These are phyloP conservation scores for Suaeda aralocaspica DNA, from an alignment of 148 eudicot species.

Conservation along the genomic window DNA sequence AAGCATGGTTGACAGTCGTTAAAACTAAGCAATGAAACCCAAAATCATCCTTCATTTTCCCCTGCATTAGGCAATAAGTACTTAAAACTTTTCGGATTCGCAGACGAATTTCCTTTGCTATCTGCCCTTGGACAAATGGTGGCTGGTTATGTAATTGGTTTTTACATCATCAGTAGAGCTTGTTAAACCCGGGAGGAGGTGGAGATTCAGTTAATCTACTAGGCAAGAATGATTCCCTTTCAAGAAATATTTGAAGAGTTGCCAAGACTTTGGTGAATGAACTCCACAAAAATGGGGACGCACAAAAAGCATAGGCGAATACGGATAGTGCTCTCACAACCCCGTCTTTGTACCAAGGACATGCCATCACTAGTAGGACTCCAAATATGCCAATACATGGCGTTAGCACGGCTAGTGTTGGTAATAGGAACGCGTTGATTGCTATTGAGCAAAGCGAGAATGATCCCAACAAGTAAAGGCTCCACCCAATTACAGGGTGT, in stretches of 20 bases:
- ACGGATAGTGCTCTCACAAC: conserved; percentile 59
- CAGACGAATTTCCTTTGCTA: background rate
- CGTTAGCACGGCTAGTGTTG: conserved; percentile 49
- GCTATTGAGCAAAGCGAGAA: conserved; percentile 54
- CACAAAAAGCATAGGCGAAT: conserved; percentile 62
- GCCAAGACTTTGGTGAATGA: conserved; percentile 42
- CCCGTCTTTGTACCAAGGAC: conserved; percentile 74
- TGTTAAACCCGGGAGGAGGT: conserved; percentile 55
- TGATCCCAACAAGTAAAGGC: conserved; percentile 65
- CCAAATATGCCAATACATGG: conserved; percentile 73
- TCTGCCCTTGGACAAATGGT: background rate
- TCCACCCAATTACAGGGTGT: conserved; percentile 92
- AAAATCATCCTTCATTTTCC: background rate
- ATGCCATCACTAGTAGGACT: conserved; percentile 68
- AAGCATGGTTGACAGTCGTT: background rate
- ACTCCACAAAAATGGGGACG: conserved; percentile 57
- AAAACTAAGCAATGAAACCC: background rate
- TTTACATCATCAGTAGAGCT: conserved; percentile 45
- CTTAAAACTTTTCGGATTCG: background rate
- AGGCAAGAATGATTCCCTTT: conserved; percentile 79
- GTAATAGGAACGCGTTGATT: conserved; percentile 60
- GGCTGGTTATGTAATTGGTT: background rate
- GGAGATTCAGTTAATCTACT: conserved; percentile 49
- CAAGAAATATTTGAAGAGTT: conserved; percentile 52
- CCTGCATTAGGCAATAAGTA: too few relatives aligned